phyloP scores from a whole-genome alignment of 2,329 filamentous ascomycete species.

The Chaetomiaceae sp. region DNA sequence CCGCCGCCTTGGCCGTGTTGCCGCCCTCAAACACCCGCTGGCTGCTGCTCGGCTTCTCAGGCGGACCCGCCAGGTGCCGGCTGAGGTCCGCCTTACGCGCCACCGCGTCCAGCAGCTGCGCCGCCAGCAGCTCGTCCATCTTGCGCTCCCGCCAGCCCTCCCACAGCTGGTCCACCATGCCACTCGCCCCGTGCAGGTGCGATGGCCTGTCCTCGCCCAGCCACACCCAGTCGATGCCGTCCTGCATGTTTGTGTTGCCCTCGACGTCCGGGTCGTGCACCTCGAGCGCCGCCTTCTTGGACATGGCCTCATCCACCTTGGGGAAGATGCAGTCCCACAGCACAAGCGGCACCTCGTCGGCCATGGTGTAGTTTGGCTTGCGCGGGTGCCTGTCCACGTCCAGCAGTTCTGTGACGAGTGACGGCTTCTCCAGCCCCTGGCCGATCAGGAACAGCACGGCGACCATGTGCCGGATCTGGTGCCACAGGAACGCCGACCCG shows the following conservation, averaged over 20 bases:
- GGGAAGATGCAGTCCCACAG: conserved; percentile 96
- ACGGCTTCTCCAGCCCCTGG: conserved; percentile 76
- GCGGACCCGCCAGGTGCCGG: conserved; percentile 37
- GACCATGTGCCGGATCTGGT: conserved; percentile 96
- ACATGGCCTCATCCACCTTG: conserved; percentile 31
- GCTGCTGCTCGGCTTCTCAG: conserved; percentile 30
- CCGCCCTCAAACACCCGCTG: conserved; percentile 52
- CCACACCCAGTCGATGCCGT: conserved; percentile 74
- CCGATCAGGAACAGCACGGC: conserved; percentile 86
- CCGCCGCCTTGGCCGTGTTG: conserved; percentile 45
- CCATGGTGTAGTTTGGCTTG: conserved; percentile 87
- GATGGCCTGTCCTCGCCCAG: conserved; percentile 60
- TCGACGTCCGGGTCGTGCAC: conserved; percentile 29
- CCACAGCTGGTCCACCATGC: conserved; percentile 75
- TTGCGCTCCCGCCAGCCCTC: conserved; percentile 75
- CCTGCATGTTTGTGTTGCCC: conserved; percentile 36
- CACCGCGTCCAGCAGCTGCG: conserved; percentile 64
- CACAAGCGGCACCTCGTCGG: conserved; percentile 82
- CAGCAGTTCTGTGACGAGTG: conserved; percentile 68
- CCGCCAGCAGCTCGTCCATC: conserved; percentile 83
- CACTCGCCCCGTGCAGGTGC: conserved; percentile 60
- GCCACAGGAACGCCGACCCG: conserved; percentile 93
- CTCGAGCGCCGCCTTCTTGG: conserved; percentile 18
- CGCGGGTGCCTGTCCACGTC: conserved; percentile 66
- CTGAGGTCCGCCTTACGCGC: conserved; percentile 34